Evolutionary conservation across 148 eudicot species (phyloP).

Genomic region (Persicaria tinctoria): DNA sequence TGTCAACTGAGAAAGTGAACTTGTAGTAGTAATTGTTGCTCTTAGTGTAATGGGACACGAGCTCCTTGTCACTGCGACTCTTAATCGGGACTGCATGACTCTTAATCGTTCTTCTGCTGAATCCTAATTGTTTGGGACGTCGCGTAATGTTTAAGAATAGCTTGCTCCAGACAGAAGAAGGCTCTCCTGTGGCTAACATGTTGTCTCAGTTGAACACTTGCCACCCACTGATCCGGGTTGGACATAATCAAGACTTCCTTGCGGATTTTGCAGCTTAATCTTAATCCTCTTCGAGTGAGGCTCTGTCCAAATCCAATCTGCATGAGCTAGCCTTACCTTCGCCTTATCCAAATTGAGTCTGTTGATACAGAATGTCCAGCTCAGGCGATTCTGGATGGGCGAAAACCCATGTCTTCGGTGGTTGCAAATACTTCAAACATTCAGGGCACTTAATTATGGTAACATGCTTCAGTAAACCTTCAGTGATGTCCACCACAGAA

Average conservation of each 20-base stretch:
- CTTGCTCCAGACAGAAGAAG: slow-evolving; percentile 54
- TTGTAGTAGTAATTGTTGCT: too few species aligned
- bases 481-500: background rate
- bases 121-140: slow-evolving; percentile 36
- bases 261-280: slow-evolving; percentile 34
- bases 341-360: background rate
- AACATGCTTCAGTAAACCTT: background rate
- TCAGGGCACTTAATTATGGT: background rate
- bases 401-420: background rate
- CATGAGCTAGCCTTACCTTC: slow-evolving; percentile 32
- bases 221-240: slow-evolving; percentile 77
- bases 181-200: slow-evolving; percentile 63
- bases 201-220: slow-evolving; percentile 65
- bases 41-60: too few species aligned
- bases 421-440: background rate
- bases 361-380: background rate
- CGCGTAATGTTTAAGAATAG: slow-evolving; percentile 52
- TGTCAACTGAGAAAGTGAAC: too few species aligned
- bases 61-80: too few species aligned
- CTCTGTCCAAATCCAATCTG: slow-evolving; percentile 40
- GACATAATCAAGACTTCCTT: slow-evolving; percentile 57
- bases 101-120: slow-evolving; percentile 28
- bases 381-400: background rate
- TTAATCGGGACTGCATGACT: background rate
- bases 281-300: slow-evolving; percentile 46